phyloP scores from a whole-genome alignment of 2,329 filamentous ascomycete genomes.

The Trichoderma oligosporum region DNA sequence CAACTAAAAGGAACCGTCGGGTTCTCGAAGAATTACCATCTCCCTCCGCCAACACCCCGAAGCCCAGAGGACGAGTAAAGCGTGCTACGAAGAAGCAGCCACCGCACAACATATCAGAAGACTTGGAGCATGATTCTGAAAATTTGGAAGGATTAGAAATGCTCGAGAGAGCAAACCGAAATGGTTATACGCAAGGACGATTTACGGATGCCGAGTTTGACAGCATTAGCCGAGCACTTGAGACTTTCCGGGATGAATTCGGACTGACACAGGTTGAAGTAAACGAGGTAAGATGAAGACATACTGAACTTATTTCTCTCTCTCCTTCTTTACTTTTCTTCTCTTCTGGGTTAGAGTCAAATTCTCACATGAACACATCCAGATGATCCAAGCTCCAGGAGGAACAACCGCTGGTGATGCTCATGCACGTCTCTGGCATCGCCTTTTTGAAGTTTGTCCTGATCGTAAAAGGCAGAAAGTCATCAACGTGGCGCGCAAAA shows the following conservation, averaged over 20 bases:
- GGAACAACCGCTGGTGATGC: constrained; percentile 35
- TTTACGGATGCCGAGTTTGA: constrained; percentile 45
- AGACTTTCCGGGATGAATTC: constrained; percentile 43
- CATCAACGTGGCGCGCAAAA: constrained; percentile 55
- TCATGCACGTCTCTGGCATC: constrained; percentile 47
- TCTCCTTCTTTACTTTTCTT: background rate
- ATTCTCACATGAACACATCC: constrained; percentile 9
- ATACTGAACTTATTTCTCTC: background rate
- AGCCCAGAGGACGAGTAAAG: constrained; percentile 31
- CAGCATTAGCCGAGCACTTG: constrained; percentile 40
- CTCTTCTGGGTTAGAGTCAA: background rate
- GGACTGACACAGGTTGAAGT: constrained; percentile 43
- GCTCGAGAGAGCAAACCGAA: constrained; percentile 17
- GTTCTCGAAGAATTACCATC: constrained; percentile 30
- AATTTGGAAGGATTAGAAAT: constrained; percentile 23
- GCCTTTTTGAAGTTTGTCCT: constrained; percentile 46
- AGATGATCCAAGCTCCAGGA: constrained; percentile 38
- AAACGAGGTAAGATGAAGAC: constrained; percentile 40
- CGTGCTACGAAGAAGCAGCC: constrained; percentile 26
- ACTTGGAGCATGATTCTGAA: constrained; percentile 25
- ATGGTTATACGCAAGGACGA: constrained; percentile 36
- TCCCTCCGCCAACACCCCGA: constrained; percentile 33
- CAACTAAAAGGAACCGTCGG: constrained; percentile 22
- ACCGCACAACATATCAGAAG: constrained; percentile 23
- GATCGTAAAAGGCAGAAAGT: constrained; percentile 51